Percentiles rank a stretch among this genome's conserved stretches.
phyloP scores from a whole-genome alignment of 1,139 yeast genomes.

The Diutina neorugosa region DNA sequence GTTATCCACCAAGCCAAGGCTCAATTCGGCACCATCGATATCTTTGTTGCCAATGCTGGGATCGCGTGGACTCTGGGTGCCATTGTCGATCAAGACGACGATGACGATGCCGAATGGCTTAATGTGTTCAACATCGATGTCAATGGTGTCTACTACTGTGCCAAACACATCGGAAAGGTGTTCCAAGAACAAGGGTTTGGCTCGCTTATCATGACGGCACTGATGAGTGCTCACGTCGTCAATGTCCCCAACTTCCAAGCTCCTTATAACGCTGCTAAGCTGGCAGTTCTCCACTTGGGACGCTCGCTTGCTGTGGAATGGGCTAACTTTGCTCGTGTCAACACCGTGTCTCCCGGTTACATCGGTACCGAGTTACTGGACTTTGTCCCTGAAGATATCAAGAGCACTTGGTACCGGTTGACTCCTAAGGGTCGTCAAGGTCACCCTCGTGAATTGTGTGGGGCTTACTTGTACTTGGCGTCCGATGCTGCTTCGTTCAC shows the following conservation, averaged over 20 bases:
- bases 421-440: slow-evolving; percentile 16
- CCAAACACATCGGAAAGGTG: slow-evolving; percentile 28
- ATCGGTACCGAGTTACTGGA: slow-evolving; percentile 15
- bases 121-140: slow-evolving; percentile 32
- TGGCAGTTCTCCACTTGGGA: slow-evolving; percentile 20
- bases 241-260: slow-evolving; percentile 57
- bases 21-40: slow-evolving; percentile 32
- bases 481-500: slow-evolving; percentile 19
- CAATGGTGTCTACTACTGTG: slow-evolving; percentile 34
- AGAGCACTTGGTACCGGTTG: slow-evolving; percentile 12
- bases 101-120: slow-evolving; percentile 30
- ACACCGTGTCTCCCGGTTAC: slow-evolving; percentile 22
- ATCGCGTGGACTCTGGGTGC: slow-evolving; percentile 32
- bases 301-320: slow-evolving; percentile 21
- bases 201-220: slow-evolving; percentile 47
- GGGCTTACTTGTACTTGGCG: slow-evolving; percentile 16
- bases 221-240: slow-evolving; percentile 56
- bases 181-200: slow-evolving; percentile 32
- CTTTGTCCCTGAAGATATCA: slow-evolving; percentile 17
- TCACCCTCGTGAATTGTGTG: slow-evolving; percentile 13
- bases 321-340: slow-evolving; percentile 22
- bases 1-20: slow-evolving; percentile 20
- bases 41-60: slow-evolving; percentile 44
- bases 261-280: slow-evolving; percentile 40
- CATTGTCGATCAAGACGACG: slow-evolving; percentile 23